phyloP scores from a whole-genome alignment of 1,284 basidiomycete genomes.

The Heliocybe sulcata region DNA sequence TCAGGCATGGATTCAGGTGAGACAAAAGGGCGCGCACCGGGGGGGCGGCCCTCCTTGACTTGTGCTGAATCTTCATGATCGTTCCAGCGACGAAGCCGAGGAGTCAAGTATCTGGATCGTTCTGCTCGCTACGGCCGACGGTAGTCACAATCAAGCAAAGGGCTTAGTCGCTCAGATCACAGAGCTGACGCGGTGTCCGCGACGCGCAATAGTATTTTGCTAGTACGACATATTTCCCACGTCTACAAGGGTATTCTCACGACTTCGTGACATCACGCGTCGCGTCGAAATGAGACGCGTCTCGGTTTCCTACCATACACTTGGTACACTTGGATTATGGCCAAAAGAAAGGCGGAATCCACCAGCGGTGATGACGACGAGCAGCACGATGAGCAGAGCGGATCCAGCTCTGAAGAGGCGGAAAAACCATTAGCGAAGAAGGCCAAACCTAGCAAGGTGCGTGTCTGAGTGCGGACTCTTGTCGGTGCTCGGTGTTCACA shows the following conservation, averaged over 20 bases:
- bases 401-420: conserved; percentile 5
- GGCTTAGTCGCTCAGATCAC: conserved; percentile 10
- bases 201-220: conserved; percentile 4
- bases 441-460: conserved; percentile 6
- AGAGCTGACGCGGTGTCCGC: conserved; percentile 17
- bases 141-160: neutral
- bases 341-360: conserved; percentile 25
- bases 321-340: conserved; percentile 17
- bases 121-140: neutral
- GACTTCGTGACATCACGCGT: neutral
- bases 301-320: neutral
- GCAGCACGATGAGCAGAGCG: conserved; percentile 12
- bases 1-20: conserved; percentile 13
- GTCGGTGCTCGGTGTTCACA: neutral
- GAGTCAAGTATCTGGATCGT: conserved; percentile 10
- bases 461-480: neutral
- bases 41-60: conserved; percentile 67
- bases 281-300: neutral
- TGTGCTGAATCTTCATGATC: conserved; percentile 74
- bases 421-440: conserved; percentile 11
- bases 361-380: conserved; percentile 21
- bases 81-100: conserved; percentile 39
- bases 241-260: conserved; percentile 6
- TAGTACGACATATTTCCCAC: conserved; percentile 11
- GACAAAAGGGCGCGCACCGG: conserved; percentile 44